Evolutionary conservation across 352 stramenopile species (phyloP).

Genomic region (Phytophthora macrochlamydospora): DNA sequence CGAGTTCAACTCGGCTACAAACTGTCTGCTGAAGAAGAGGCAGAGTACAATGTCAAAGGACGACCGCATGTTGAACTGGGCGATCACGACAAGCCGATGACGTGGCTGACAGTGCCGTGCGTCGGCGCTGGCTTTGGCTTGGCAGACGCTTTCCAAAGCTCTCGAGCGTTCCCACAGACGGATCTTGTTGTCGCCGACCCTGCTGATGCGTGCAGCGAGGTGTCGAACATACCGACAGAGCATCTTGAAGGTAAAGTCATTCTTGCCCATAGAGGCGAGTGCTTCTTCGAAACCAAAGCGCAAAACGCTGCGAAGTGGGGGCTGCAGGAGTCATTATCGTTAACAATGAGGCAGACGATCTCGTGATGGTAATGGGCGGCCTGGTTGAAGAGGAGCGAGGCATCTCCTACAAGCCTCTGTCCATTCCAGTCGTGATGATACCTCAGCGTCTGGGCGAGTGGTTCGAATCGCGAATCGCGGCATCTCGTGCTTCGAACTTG

Average conservation of each 20-base stretch:
- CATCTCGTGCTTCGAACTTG: slow-evolving; percentile 20
- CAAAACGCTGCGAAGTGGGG: slow-evolving; percentile 51
- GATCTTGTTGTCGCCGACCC: slow-evolving; percentile 59
- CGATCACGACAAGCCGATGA: slow-evolving; percentile 20
- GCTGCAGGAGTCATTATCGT: slow-evolving; percentile 64
- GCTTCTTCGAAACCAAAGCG: slow-evolving; percentile 80
- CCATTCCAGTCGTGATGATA: slow-evolving; percentile 70
- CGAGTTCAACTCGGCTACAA: slow-evolving; percentile 33
- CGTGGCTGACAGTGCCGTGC: slow-evolving; percentile 56
- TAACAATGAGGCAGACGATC: slow-evolving; percentile 64
- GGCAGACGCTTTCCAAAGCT: slow-evolving; percentile 35
- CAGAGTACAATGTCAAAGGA: slow-evolving; percentile 21
- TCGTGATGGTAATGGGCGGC: slow-evolving; percentile 85
- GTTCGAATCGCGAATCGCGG: slow-evolving; percentile 38
- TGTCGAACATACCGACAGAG: slow-evolving; percentile 33
- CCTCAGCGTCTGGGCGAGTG: slow-evolving; percentile 63
- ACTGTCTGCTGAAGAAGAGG: slow-evolving; percentile 8
- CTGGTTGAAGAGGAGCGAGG: slow-evolving; percentile 30
- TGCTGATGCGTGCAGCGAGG: slow-evolving; percentile 53
- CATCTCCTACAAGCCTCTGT: slow-evolving; percentile 12
- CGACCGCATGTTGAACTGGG: slow-evolving; percentile 9
- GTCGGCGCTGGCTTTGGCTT: slow-evolving; percentile 66
- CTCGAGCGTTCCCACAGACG: slow-evolving; percentile 21
- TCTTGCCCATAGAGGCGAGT: slow-evolving; percentile 58
- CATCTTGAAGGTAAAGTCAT: slow-evolving; percentile 50